phyloP scores from a whole-genome alignment of 169 alveolate species.

The Ichthyophthirius multifiliis region DNA sequence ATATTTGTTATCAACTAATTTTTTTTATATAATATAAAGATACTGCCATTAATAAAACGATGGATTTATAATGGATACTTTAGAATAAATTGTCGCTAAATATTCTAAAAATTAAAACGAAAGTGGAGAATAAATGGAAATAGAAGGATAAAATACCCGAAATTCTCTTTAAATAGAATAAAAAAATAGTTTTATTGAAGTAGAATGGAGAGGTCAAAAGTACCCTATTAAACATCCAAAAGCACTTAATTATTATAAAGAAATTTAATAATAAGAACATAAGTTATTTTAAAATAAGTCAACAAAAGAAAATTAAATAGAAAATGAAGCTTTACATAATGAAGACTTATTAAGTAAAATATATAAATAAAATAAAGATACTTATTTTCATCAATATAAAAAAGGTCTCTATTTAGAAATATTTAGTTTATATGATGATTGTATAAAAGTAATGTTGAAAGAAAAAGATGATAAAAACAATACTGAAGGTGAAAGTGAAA shows the following conservation, averaged over 20 bases:
- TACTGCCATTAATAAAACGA: background rate
- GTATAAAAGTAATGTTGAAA: background rate
- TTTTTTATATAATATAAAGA: background rate
- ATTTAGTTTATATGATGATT: background rate
- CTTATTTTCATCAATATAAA: no score
- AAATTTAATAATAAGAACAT: background rate
- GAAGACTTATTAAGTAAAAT: no score
- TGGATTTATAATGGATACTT: slow-evolving; percentile 8
- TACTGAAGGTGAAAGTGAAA: slow-evolving; percentile 6
- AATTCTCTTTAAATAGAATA: background rate
- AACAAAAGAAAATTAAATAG: background rate
- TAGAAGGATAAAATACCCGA: background rate
- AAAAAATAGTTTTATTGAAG: background rate
- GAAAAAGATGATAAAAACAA: background rate
- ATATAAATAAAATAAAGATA: no score
- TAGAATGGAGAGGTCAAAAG: slow-evolving; percentile 6
- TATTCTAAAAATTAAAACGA: background rate
- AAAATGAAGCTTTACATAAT: background rate
- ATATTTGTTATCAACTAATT: background rate
- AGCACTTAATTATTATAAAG: background rate
- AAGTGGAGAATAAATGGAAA: background rate
- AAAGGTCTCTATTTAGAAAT: background rate
- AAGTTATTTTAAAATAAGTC: background rate
- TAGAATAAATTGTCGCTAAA: background rate
- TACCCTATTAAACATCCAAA: slow-evolving; percentile 10